These are phyloP conservation scores for Boletus sp. DNA, from an alignment of 1,284 basidiomycete genomes.

Conservation along the genomic window DNA sequence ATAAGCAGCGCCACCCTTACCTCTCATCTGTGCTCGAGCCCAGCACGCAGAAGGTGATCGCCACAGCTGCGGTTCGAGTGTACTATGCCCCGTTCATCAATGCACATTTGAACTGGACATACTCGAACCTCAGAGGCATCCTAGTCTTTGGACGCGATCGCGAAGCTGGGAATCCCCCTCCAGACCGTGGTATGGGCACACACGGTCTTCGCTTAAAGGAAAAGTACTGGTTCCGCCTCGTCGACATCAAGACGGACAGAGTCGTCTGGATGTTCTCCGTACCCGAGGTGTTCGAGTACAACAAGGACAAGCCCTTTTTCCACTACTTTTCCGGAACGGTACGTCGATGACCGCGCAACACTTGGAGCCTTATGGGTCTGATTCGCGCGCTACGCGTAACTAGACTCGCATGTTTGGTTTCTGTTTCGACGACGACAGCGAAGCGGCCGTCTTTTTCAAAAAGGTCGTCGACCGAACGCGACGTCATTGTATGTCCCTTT, in stretches of 20 bases:
- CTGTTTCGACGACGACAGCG: conserved; percentile 62
- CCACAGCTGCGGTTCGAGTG: conserved; percentile 39
- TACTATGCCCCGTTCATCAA: conserved; percentile 53
- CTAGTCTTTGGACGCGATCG: conserved; percentile 69
- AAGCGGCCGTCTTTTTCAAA: conserved; percentile 53
- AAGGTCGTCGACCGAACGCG: conserved; percentile 42
- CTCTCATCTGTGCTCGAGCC: conserved; percentile 36
- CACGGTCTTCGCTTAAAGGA: conserved; percentile 31
- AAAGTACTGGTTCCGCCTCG: conserved; percentile 70
- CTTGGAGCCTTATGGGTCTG: too few species aligned
- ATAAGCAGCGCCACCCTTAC: conserved; percentile 38
- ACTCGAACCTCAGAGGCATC: conserved; percentile 66
- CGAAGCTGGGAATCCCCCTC: conserved; percentile 25
- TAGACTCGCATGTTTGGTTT: conserved; percentile 81
- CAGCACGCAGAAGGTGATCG: conserved; percentile 34
- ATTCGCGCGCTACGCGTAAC: too few species aligned
- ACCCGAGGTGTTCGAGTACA: conserved; percentile 76
- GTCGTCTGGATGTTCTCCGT: conserved; percentile 89
- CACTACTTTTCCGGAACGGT: conserved; percentile 86
- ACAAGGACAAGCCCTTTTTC: conserved; percentile 88
- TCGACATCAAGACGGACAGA: conserved; percentile 67
- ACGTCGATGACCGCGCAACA: too few species aligned
- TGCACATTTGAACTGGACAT: conserved; percentile 58
- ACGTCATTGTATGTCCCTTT: conserved; percentile 33
- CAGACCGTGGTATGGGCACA: conserved; percentile 16